Percentiles rank a stretch among this genome's conserved stretches.
Conservation (phyloP, 805 yeast species). For the Candida easanensis region DNA sequence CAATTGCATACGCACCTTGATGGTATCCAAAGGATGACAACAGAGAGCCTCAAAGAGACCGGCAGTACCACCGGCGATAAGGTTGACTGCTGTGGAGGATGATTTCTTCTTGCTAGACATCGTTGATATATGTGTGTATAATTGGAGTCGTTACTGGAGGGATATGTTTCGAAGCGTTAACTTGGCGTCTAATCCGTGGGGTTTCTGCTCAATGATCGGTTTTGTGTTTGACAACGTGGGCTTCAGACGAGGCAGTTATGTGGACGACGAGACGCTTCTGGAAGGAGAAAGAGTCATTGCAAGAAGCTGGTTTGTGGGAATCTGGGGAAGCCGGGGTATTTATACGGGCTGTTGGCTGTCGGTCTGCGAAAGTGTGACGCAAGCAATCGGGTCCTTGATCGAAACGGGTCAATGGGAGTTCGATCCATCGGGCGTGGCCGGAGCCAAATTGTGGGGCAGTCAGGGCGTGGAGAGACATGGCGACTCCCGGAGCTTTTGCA, state of each 20-base stretch:
- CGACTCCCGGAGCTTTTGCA: not conserved
- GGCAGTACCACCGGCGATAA: constrained; percentile 94
- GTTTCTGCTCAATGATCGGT: too few relatives aligned
- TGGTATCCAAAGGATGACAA: constrained; percentile 97
- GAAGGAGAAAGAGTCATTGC: not conserved
- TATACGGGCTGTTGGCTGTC: not conserved
- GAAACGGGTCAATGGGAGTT: constrained; percentile 11
- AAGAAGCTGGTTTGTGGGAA: not conserved
- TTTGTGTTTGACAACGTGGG: constrained; percentile 3
- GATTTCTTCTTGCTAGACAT: constrained; percentile 31
- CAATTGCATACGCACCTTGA: constrained; percentile 96
- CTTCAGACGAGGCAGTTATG: too few relatives aligned
- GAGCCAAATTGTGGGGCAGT: constrained; percentile 10
- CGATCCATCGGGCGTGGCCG: constrained; percentile 9
- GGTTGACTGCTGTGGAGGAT: constrained; percentile 53
- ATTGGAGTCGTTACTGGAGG: too few relatives aligned
- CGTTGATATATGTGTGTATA: not conserved
- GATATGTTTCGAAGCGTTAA: too few relatives aligned
- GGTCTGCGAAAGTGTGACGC: not conserved
- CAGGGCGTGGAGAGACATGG: not conserved
- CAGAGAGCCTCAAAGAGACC: constrained; percentile 96
- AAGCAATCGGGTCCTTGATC: not conserved
- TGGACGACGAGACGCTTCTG: not conserved
- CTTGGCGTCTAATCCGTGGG: too few relatives aligned
- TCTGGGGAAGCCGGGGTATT: constrained; percentile 1